Conservation (phyloP, 345 rosid species). For the Gossypium longicalyx region DNA sequence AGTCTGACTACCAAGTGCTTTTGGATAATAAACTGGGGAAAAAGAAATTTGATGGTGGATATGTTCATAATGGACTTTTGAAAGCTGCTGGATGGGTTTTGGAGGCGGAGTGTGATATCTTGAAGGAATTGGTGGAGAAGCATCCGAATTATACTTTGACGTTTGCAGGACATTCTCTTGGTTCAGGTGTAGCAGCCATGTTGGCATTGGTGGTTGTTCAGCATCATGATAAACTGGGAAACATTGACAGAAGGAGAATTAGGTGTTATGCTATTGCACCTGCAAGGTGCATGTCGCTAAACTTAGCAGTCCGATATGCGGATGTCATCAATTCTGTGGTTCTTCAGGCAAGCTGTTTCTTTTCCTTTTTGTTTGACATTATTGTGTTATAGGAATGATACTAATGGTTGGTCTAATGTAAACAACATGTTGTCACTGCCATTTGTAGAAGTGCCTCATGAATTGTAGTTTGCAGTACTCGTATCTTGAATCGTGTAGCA, state of each 20-base stretch:
- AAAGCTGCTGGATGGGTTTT: constrained; percentile 87
- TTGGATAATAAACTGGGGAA: constrained; percentile 85
- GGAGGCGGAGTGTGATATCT: constrained; percentile 64
- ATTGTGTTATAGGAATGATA: neutral
- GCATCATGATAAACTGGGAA: constrained; percentile 58
- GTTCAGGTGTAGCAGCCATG: constrained; percentile 94
- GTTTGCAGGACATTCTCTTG: constrained; percentile 91
- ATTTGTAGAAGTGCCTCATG: neutral
- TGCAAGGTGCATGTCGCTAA: constrained; percentile 96
- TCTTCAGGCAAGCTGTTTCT: constrained; percentile 65
- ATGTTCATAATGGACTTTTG: constrained; percentile 88
- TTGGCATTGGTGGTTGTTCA: constrained; percentile 64
- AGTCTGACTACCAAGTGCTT: constrained; percentile 78
- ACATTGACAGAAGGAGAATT: constrained; percentile 67
- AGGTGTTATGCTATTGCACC: constrained; percentile 95
- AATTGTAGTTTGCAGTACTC: neutral
- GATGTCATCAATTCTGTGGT: constrained; percentile 94
- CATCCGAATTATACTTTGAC: constrained; percentile 79
- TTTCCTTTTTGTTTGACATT: neutral
- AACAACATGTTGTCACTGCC: neutral
- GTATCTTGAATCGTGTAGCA: neutral
- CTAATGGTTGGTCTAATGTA: neutral
- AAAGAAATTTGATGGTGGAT: constrained; percentile 82
- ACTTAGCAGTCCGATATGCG: constrained; percentile 91
- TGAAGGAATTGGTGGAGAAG: constrained; percentile 61